These are phyloP conservation scores for Naegleria gruberi DNA, from an alignment of 208 protist species.

Conservation along the genomic window DNA sequence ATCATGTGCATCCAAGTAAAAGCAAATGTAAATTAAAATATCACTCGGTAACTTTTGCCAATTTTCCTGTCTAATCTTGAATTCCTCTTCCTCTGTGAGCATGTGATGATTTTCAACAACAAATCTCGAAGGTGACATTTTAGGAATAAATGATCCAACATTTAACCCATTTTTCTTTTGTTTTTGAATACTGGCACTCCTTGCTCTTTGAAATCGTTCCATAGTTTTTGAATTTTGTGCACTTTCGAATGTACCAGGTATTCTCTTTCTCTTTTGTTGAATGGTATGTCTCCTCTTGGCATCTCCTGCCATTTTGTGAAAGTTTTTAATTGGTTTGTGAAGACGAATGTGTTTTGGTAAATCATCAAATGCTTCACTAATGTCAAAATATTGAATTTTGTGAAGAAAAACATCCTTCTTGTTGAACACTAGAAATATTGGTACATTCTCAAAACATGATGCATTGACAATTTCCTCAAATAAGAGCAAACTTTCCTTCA, in stretches of 20 bases:
- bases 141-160: neutral
- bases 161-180: neutral
- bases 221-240: neutral
- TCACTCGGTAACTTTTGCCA: neutral
- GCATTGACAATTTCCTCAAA: constrained; percentile 67
- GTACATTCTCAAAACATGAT: constrained; percentile 50
- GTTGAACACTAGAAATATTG: constrained; percentile 72
- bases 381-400: constrained; percentile 52
- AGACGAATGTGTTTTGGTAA: constrained; percentile 24
- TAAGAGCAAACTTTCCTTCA: constrained; percentile 60
- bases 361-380: constrained; percentile 56
- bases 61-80: neutral
- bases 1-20: neutral
- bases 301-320: neutral
- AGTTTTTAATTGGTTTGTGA: neutral
- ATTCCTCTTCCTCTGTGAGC: neutral
- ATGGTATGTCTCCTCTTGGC: neutral
- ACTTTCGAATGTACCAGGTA: neutral
- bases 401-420: constrained; percentile 67
- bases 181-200: neutral
- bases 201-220: neutral
- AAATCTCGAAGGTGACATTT: neutral
- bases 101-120: neutral
- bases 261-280: neutral
- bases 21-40: neutral